phyloP scores from a whole-genome alignment of 139 green algal genomes.

The Haematococcus sp. region DNA sequence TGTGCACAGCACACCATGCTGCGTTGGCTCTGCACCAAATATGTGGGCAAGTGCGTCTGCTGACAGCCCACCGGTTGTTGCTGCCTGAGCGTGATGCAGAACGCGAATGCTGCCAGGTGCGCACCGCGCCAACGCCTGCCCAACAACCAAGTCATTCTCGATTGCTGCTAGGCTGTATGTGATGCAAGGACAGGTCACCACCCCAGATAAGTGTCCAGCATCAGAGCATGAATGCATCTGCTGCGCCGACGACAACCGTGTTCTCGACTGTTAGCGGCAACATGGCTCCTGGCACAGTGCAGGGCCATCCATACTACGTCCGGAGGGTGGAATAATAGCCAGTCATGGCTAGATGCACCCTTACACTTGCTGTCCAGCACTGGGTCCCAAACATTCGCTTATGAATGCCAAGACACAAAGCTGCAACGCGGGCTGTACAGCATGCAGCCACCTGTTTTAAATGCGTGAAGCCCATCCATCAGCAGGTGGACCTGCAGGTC shows the following conservation, averaged over 20 bases:
- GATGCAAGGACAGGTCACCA: slow-evolving; percentile 11
- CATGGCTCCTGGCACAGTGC: no score
- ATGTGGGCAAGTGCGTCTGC: neutral
- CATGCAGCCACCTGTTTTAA: slow-evolving; percentile 52
- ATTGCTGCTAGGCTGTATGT: slow-evolving; percentile 55
- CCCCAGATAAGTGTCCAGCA: no score
- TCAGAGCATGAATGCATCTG: no score
- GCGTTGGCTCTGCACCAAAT: slow-evolving; percentile 33
- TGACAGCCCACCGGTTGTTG: no score
- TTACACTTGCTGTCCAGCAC: no score
- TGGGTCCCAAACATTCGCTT: no score
- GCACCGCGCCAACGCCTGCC: slow-evolving; percentile 26
- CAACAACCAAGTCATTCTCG: slow-evolving; percentile 63
- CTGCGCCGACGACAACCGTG: no score
- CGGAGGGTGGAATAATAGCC: no score
- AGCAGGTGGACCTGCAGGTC: slow-evolving; percentile 50
- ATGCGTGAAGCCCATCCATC: slow-evolving; percentile 21
- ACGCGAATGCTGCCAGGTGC: neutral
- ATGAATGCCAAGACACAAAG: no score
- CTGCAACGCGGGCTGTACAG: slow-evolving; percentile 38
- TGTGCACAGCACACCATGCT: slow-evolving; percentile 46
- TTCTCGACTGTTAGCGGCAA: no score
- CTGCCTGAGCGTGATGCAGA: neutral
- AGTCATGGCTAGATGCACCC: no score
- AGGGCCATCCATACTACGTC: no score